Conservation (phyloP, 2,329 filamentous ascomycete species). For the Neofusicoccum umdonicola region DNA sequence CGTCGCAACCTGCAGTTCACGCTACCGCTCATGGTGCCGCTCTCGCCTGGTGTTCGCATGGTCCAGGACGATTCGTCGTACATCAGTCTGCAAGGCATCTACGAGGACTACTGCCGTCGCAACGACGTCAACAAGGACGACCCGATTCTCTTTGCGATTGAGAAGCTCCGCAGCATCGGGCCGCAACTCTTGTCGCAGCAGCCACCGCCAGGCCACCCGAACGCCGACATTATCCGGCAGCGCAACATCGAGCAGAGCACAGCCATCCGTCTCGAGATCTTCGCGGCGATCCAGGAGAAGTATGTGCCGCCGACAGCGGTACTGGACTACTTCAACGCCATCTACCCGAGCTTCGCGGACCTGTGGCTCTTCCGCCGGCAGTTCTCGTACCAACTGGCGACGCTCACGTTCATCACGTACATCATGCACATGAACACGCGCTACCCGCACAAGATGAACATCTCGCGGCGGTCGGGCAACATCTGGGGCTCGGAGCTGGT, state of each 20-base stretch:
- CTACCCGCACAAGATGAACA: conserved; percentile 92
- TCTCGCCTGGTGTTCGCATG: conserved; percentile 91
- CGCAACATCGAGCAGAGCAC: conserved; percentile 67
- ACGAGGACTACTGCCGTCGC: conserved; percentile 91
- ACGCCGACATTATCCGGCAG: conserved; percentile 39
- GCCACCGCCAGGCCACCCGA: neutral
- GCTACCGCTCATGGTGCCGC: conserved; percentile 88
- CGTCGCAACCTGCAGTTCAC: conserved; percentile 95
- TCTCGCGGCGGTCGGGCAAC: conserved; percentile 81
- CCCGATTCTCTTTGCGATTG: conserved; percentile 90
- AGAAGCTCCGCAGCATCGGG: conserved; percentile 74
- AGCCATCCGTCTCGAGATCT: conserved; percentile 81
- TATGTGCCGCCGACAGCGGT: conserved; percentile 82
- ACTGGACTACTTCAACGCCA: conserved; percentile 83
- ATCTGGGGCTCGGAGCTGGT: conserved; percentile 96
- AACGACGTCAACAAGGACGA: conserved; percentile 91
- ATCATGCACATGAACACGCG: conserved; percentile 96
- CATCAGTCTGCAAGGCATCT: conserved; percentile 89
- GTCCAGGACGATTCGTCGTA: conserved; percentile 95
- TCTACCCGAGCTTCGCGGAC: conserved; percentile 84
- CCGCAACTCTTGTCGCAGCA: conserved; percentile 30
- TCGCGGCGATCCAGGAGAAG: conserved; percentile 89
- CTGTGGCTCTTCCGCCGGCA: conserved; percentile 99
- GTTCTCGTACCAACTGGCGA: conserved; percentile 92
- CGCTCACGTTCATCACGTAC: conserved; percentile 97